Evolutionary conservation across 345 rosid species (phyloP).

Genomic region (Acer campestre): DNA sequence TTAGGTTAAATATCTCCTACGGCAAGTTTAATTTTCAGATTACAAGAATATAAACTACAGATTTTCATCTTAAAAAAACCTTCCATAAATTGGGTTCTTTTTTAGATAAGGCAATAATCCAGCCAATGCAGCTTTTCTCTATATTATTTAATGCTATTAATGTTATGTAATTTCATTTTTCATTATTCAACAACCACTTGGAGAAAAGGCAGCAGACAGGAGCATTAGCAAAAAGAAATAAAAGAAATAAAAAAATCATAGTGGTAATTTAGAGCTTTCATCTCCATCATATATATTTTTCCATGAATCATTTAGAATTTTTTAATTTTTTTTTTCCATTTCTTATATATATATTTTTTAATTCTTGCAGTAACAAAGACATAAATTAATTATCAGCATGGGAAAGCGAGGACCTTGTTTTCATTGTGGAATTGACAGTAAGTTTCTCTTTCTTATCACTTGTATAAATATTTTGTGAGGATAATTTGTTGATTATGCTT

Average conservation of each 20-base stretch:
- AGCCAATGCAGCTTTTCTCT: background rate
- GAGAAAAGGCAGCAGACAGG: background rate
- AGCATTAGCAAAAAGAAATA: no score
- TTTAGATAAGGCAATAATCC: background rate
- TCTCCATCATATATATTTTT: no score
- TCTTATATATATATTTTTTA: no score
- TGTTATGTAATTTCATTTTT: background rate
- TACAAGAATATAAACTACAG: background rate
- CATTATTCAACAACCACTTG: background rate
- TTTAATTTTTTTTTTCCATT: no score
- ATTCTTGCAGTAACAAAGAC: no score
- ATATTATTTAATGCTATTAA: background rate
- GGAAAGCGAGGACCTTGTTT: constrained; percentile 28
- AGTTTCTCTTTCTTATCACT: background rate
- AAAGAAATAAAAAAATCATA: no score
- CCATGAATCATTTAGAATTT: no score
- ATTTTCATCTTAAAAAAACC: background rate
- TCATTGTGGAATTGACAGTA: constrained; percentile 28
- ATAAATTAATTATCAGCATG: background rate
- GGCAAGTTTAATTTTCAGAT: no score
- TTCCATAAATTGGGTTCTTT: background rate
- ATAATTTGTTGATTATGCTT: no score
- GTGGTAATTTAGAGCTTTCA: background rate
- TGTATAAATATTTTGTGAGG: background rate
- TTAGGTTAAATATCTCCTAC: no score